Evolutionary conservation across 495 filamentous ascomycete species (phyloP), one percentile per base, ranked within the genome.

Genomic region (Trichocladium antarcticum): DNA sequence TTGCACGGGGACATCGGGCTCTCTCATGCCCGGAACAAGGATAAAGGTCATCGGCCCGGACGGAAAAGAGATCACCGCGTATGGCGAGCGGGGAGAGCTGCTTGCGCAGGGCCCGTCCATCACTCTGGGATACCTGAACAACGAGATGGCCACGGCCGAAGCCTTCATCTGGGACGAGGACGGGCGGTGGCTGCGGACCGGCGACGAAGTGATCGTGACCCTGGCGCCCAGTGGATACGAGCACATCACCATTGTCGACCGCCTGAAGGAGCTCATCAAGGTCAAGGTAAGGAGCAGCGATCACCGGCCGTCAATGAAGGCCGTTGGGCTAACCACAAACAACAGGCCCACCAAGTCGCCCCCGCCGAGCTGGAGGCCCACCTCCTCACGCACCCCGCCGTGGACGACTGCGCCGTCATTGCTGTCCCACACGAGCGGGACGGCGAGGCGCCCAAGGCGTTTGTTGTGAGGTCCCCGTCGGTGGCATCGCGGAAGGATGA

Each of bases 251-350:
- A 84, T 95, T 36, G 84, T 89, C 3, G 89, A 95, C 60, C 78
- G 89, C 2, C 82, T 95, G 58, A 95, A 95, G 72, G 89, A 95
- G 65, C 69, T 95, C 45, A 93, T 95, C 69, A 95, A 95, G 66
- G 83, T 88, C 57, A 94, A 93, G 78, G 85, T 87, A 64, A n/a
- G n/a, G n/a, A n/a, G n/a, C n/a, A n/a, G n/a, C n/a, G n/a, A n/a
- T n/a, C n/a, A n/a, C n/a, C n/a, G n/a, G n/a, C n/a, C n/a, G n/a
- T n/a, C n/a, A n/a, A n/a, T n/a, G n/a, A n/a, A n/a, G n/a, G n/a
- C n/a, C n/a, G n/a, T n/a, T n/a, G n/a, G n/a, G n/a, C n/a, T 41
- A 37, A 40, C 19, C 14, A 11, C 15, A 14, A n/a, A n/a, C n/a
- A n/a, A n/a, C 44, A 90, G 85, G 89, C 84, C 43, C 70, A 84